A percentile compares a stretch with the other conserved stretches of the same genome.
These are phyloP conservation scores for Lophiostoma macrostomum DNA, from an alignment of 495 filamentous ascomycete genomes.

Conservation along the genomic window DNA sequence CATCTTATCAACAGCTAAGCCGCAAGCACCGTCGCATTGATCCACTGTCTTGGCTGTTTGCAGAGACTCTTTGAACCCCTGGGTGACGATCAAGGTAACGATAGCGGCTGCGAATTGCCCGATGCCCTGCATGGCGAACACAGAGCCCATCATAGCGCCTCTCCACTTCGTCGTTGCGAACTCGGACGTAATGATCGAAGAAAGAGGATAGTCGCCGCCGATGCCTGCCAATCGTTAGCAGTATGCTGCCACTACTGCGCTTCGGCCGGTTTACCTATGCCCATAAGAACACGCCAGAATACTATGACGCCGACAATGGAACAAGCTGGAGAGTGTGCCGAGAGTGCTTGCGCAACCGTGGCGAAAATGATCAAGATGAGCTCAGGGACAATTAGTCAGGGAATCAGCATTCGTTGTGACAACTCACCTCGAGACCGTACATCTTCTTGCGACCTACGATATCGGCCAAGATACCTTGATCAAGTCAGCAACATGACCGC, in stretches of 20 bases:
- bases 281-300: slow-evolving; percentile 87
- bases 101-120: slow-evolving; percentile 71
- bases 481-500: too few relatives aligned
- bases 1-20: slow-evolving; percentile 77
- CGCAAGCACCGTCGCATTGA: slow-evolving; percentile 62
- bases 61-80: slow-evolving; percentile 71
- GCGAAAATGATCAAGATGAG: slow-evolving; percentile 84
- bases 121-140: slow-evolving; percentile 82
- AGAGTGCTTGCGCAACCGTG: slow-evolving; percentile 71
- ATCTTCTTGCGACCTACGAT: slow-evolving; percentile 74
- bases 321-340: slow-evolving; percentile 64
- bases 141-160: slow-evolving; percentile 84
- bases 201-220: slow-evolving; percentile 83
- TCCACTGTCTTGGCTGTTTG: slow-evolving; percentile 46
- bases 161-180: slow-evolving; percentile 81
- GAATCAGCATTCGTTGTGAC: too few relatives aligned
- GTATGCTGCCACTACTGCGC: too few relatives aligned
- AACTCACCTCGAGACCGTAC: slow-evolving; percentile 88
- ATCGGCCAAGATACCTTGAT: slow-evolving; percentile 74
- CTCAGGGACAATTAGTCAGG: too few relatives aligned
- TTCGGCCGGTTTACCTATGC: too few relatives aligned
- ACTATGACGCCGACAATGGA: slow-evolving; percentile 73
- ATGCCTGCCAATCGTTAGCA: slow-evolving; percentile 53
- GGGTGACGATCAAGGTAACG: slow-evolving; percentile 66
- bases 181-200: slow-evolving; percentile 79